These are phyloP conservation scores for Anthracocystis setariae DNA, from an alignment of 1,284 basidiomycete genomes.

Conservation along the genomic window DNA sequence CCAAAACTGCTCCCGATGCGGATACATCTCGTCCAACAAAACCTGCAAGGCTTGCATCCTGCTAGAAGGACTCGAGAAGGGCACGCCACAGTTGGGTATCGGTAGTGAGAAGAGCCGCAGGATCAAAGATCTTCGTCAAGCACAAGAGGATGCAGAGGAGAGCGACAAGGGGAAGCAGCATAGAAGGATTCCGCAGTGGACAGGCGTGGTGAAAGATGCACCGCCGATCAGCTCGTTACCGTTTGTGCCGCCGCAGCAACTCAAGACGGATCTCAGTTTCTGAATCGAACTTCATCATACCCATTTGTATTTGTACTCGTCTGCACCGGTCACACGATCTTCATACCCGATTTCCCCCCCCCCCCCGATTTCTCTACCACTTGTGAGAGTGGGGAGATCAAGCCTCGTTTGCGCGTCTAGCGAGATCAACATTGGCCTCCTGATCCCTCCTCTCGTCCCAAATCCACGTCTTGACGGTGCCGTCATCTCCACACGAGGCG, in stretches of 20 bases:
- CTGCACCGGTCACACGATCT: conserved; percentile 1
- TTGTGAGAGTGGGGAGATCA: not conserved
- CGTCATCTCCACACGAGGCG: conserved; percentile 70
- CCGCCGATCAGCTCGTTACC: conserved; percentile 31
- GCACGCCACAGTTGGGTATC: conserved; percentile 61
- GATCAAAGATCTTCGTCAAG: conserved; percentile 41
- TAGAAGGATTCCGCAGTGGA: conserved; percentile 56
- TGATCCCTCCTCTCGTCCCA: conserved; percentile 52
- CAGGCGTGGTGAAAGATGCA: conserved; percentile 39
- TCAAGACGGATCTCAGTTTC: conserved; percentile 27
- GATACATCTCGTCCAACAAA: conserved; percentile 65
- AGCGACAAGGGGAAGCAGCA: conserved; percentile 10
- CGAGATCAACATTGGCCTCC: conserved; percentile 32
- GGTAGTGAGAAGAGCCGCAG: conserved; percentile 54
- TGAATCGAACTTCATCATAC: not conserved
- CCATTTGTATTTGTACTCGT: conserved; percentile 31
- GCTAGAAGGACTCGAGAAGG: conserved; percentile 64
- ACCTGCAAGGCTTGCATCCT: conserved; percentile 67
- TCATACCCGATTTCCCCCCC: too few relatives aligned
- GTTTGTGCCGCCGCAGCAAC: conserved; percentile 20
- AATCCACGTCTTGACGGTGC: conserved; percentile 69
- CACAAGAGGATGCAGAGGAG: not conserved
- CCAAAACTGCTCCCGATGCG: conserved; percentile 62
- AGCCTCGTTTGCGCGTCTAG: conserved; percentile 20
- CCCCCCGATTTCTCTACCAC: too few relatives aligned